These are phyloP conservation scores for Apiotrichum gracile DNA, from an alignment of 1,284 basidiomycete genomes.

Conservation along the genomic window DNA sequence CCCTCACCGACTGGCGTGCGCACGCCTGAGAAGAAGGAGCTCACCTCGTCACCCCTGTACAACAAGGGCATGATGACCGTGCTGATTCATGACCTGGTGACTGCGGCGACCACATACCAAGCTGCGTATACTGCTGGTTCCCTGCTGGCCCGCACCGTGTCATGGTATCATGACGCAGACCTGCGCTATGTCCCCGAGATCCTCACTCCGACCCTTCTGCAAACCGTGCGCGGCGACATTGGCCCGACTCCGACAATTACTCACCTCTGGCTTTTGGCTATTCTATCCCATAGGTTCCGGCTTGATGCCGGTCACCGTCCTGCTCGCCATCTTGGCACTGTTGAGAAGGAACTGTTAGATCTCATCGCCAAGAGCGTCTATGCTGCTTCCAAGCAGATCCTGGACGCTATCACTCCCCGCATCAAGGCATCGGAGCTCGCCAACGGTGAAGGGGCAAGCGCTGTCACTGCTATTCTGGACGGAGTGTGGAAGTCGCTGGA, in stretches of 20 bases:
- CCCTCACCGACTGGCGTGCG: not conserved
- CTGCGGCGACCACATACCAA: not conserved
- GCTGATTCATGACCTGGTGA: constrained; percentile 1
- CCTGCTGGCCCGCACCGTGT: constrained; percentile 6
- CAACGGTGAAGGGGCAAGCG: not conserved
- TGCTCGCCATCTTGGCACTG: constrained; percentile 3
- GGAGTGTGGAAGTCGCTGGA: constrained; percentile 5
- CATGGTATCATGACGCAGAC: constrained; percentile 9
- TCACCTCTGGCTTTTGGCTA: constrained; percentile 5
- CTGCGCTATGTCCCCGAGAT: constrained; percentile 11
- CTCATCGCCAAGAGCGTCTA: constrained; percentile 5
- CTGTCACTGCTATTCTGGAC: constrained; percentile 1
- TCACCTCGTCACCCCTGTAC: constrained; percentile 4
- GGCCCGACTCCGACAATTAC: not conserved
- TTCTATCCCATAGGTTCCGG: constrained; percentile 5
- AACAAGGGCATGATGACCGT: constrained; percentile 2
- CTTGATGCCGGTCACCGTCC: constrained; percentile 2
- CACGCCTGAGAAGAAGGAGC: not conserved
- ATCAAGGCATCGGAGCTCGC: not conserved
- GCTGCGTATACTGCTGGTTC: constrained; percentile 3
- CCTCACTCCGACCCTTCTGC: constrained; percentile 1
- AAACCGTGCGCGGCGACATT: not conserved
- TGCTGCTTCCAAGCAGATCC: not conserved
- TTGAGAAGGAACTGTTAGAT: constrained; percentile 6
- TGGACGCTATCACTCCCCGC: not conserved